phyloP scores from a whole-genome alignment of 441 rosid species.

The Dalechampia spathulata region DNA sequence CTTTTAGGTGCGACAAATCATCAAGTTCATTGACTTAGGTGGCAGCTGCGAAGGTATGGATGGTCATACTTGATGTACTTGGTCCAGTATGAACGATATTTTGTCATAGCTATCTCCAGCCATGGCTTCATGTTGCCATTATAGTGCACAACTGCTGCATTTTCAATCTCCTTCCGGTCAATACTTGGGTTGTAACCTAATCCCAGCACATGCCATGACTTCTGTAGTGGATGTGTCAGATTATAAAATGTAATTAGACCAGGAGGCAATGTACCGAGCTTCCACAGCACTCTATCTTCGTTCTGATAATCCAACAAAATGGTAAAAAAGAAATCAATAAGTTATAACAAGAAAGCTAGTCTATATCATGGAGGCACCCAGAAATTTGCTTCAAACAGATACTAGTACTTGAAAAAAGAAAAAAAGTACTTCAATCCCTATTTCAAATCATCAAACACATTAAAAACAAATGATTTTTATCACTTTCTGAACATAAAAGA shows the following conservation, averaged over 20 bases:
- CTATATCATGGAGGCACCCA: too few species aligned
- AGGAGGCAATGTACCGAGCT: slow-evolving; percentile 96
- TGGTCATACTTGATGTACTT: slow-evolving; percentile 82
- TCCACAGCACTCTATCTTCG: slow-evolving; percentile 87
- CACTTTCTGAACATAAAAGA: too few species aligned
- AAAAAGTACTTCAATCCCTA: too few species aligned
- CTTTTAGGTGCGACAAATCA: slow-evolving; percentile 13
- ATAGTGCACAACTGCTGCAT: slow-evolving; percentile 87
- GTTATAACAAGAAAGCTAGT: too few species aligned
- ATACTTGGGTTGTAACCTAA: slow-evolving; percentile 92
- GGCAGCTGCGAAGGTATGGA: slow-evolving; percentile 77
- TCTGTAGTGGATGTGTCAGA: slow-evolving; percentile 73
- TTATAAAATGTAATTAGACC: slow-evolving; percentile 89
- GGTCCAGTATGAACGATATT: slow-evolving; percentile 82
- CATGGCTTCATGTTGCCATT: slow-evolving; percentile 99
- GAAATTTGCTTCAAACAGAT: too few species aligned
- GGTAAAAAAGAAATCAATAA: too few species aligned
- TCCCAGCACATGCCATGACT: slow-evolving; percentile 97
- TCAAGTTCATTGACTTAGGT: slow-evolving; percentile 46
- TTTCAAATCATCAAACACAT: too few species aligned
- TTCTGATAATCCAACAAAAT: slow-evolving; percentile 32
- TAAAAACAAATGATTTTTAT: too few species aligned
- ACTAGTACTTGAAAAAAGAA: too few species aligned
- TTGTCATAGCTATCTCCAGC: slow-evolving; percentile 94
- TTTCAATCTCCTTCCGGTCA: slow-evolving; percentile 64